Evolutionary conservation across 1,284 basidiomycete species (phyloP).

Genomic region (Wolfiporia cocos): DNA sequence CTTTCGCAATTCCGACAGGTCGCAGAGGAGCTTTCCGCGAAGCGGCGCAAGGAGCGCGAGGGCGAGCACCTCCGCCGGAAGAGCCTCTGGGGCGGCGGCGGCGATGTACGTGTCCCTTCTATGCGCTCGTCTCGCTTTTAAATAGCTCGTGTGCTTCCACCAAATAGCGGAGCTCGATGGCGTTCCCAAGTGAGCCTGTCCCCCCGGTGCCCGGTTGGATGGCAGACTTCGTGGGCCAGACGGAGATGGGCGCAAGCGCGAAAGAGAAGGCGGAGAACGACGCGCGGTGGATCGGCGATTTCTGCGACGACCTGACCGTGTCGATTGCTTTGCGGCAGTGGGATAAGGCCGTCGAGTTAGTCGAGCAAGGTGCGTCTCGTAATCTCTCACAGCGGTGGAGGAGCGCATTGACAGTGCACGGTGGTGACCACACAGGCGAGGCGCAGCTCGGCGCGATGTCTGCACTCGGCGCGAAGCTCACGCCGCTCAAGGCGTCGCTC

Average conservation of each 20-base stretch:
- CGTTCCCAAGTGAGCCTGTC: conserved; percentile 20
- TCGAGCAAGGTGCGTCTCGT: conserved; percentile 66
- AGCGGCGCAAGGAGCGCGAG: conserved; percentile 87
- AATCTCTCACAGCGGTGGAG: neutral
- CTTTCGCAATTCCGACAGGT: conserved; percentile 86
- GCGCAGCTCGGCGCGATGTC: conserved; percentile 52
- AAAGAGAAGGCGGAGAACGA: conserved; percentile 76
- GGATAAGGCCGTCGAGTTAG: conserved; percentile 78
- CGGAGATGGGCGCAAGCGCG: conserved; percentile 47
- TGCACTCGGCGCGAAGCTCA: conserved; percentile 54
- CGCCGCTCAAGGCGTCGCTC: conserved; percentile 64
- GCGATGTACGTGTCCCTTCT: conserved; percentile 19
- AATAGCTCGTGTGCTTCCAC: no score
- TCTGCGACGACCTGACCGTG: conserved; percentile 88
- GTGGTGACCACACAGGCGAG: conserved; percentile 41
- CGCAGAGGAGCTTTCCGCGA: conserved; percentile 85
- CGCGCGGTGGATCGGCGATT: conserved; percentile 82
- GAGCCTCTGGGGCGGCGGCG: conserved; percentile 68
- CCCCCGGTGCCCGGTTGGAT: conserved; percentile 66
- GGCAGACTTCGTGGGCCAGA: conserved; percentile 52
- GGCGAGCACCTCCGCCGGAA: conserved; percentile 85
- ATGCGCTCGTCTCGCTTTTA: neutral
- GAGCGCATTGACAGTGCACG: neutral
- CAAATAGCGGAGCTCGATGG: conserved; percentile 21
- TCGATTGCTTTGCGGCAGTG: conserved; percentile 88